Conservation (phyloP, 1,284 basidiomycete species). For the Veloboletus limbatus region DNA sequence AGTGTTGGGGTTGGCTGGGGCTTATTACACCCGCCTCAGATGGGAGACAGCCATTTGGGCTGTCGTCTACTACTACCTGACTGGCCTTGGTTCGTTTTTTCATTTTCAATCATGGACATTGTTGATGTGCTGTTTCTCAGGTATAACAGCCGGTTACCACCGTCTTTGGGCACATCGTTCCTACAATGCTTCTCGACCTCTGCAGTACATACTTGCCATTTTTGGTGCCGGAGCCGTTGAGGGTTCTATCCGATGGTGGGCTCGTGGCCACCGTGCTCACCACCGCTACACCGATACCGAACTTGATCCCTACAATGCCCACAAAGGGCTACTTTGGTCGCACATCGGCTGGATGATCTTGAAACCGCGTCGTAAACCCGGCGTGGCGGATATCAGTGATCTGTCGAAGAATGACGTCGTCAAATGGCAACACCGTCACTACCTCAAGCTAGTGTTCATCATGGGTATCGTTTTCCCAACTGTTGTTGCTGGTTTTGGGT, state of each 20-base stretch:
- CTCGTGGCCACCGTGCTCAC: slow-evolving; percentile 90
- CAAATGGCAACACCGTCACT: slow-evolving; percentile 86
- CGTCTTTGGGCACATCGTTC: slow-evolving; percentile 90
- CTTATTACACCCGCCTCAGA: slow-evolving; percentile 55
- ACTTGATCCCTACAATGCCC: slow-evolving; percentile 91
- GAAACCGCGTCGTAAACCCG: slow-evolving; percentile 85
- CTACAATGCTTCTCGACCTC: slow-evolving; percentile 81
- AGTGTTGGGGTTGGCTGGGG: slow-evolving; percentile 66
- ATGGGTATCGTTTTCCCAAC: slow-evolving; percentile 79
- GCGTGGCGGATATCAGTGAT: slow-evolving; percentile 87
- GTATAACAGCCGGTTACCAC: slow-evolving; percentile 83
- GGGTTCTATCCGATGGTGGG: slow-evolving; percentile 95
- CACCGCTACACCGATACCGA: slow-evolving; percentile 96
- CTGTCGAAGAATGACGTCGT: slow-evolving; percentile 76
- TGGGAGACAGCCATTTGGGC: slow-evolving; percentile 71
- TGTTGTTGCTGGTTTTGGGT: slow-evolving; percentile 71
- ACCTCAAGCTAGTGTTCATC: slow-evolving; percentile 66
- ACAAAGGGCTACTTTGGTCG: slow-evolving; percentile 76
- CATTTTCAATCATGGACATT: slow-evolving; percentile 3
- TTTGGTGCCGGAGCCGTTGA: slow-evolving; percentile 86
- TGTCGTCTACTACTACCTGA: slow-evolving; percentile 81
- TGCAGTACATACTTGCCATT: slow-evolving; percentile 77
- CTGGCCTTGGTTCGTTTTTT: slow-evolving; percentile 62
- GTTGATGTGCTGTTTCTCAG: slow-evolving; percentile 21
- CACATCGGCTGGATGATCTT: slow-evolving; percentile 94